Evolutionary conservation across 1,284 basidiomycete species (phyloP).

Genomic region (Sanguinoderma infundibulare): DNA sequence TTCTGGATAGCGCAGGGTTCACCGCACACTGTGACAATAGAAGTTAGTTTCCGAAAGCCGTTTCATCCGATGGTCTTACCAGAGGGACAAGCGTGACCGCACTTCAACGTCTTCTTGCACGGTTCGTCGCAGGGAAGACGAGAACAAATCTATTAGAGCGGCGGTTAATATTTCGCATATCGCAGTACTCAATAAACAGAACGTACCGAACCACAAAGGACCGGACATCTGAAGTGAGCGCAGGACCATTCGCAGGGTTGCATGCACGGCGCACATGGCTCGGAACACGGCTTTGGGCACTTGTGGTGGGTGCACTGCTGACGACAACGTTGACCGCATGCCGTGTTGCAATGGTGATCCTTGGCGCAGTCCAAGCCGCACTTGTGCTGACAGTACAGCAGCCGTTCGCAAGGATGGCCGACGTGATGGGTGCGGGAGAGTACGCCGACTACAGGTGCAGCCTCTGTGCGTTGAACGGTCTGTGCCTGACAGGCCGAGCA

Average conservation of each 20-base stretch:
- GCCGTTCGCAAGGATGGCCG: conserved; percentile 55
- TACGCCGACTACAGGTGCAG: neutral
- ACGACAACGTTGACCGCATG: conserved; percentile 54
- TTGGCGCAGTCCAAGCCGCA: conserved; percentile 56
- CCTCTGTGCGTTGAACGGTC: conserved; percentile 17
- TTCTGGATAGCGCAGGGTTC: conserved; percentile 63
- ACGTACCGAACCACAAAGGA: conserved; percentile 75
- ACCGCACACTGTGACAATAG: conserved; percentile 58
- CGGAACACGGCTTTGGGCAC: conserved; percentile 54
- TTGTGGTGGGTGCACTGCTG: conserved; percentile 58
- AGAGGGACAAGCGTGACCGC: conserved; percentile 71
- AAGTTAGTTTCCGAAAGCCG: neutral
- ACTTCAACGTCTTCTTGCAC: conserved; percentile 52
- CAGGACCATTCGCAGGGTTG: conserved; percentile 64
- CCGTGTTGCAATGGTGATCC: conserved; percentile 52
- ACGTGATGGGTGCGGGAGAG: conserved; percentile 44
- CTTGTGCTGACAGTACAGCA: conserved; percentile 61
- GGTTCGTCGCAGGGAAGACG: conserved; percentile 68
- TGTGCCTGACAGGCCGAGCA: conserved; percentile 55
- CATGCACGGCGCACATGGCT: conserved; percentile 67
- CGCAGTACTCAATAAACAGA: neutral
- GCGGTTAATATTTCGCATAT: neutral
- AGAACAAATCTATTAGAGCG: conserved; percentile 57
- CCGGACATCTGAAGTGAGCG: conserved; percentile 56
- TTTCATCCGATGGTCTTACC: conserved; percentile 41